Percentiles rank a stretch among this genome's conserved stretches.
Conservation (phyloP, 345 rosid species). For the Hibiscus mutabilis region DNA sequence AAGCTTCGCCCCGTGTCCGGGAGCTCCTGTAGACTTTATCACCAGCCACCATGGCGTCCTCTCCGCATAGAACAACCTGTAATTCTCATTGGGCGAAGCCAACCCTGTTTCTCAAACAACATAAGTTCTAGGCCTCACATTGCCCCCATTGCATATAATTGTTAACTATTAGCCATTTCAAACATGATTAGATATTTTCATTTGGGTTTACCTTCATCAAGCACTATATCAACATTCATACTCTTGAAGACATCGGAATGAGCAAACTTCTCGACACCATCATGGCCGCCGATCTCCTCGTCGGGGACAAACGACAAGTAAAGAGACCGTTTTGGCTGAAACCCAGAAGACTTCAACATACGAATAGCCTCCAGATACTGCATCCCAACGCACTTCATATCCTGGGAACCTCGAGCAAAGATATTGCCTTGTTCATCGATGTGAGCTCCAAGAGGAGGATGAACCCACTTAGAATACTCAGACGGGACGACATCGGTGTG, state of each 20-base stretch:
- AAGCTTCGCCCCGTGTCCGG: slow-evolving; percentile 93
- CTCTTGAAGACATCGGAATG: slow-evolving; percentile 48
- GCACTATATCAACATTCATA: slow-evolving; percentile 69
- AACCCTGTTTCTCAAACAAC: slow-evolving; percentile 39
- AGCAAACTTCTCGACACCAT: slow-evolving; percentile 73
- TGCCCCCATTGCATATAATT: neutral
- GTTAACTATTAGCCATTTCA: neutral
- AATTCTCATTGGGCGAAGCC: slow-evolving; percentile 60
- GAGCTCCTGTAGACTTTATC: slow-evolving; percentile 86
- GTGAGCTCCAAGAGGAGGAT: slow-evolving; percentile 69
- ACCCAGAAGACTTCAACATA: slow-evolving; percentile 50
- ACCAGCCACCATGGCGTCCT: slow-evolving; percentile 83
- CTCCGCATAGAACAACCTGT: slow-evolving; percentile 73
- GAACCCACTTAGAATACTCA: slow-evolving; percentile 70
- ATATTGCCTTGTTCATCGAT: slow-evolving; percentile 63
- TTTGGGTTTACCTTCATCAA: slow-evolving; percentile 12
- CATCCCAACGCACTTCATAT: slow-evolving; percentile 97
- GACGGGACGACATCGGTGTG: slow-evolving; percentile 95
- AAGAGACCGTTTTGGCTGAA: slow-evolving; percentile 59
- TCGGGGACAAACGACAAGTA: slow-evolving; percentile 79
- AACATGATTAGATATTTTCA: neutral
- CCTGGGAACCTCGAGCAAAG: slow-evolving; percentile 91
- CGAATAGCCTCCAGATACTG: slow-evolving; percentile 92
- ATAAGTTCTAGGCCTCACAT: neutral
- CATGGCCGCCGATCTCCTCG: slow-evolving; percentile 92